A percentile compares a stretch with the other conserved stretches of the same genome.
Conservation (phyloP, 495 filamentous ascomycete genomes). For the Daldinia bambusicola region DNA sequence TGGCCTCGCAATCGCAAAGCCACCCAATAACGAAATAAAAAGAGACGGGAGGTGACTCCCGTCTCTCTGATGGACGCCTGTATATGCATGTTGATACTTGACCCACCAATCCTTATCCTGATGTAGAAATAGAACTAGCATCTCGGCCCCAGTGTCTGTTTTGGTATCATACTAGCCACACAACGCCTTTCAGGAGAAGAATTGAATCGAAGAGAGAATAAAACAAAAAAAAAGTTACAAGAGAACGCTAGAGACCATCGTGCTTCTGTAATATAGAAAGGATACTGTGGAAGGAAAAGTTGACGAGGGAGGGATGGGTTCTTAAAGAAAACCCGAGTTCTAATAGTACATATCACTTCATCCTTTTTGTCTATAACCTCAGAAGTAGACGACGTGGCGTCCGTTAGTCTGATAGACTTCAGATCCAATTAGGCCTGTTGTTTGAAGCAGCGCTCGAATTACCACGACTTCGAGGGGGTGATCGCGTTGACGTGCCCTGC, state of each 20-base stretch:
- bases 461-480: constrained; percentile 29
- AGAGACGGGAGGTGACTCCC: constrained; percentile 37
- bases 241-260: constrained; percentile 25
- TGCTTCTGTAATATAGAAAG: constrained; percentile 24
- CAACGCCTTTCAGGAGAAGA: constrained; percentile 38
- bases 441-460: constrained; percentile 35
- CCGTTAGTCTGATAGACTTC: constrained; percentile 12
- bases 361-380: constrained; percentile 38
- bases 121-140: constrained; percentile 35
- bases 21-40: constrained; percentile 33
- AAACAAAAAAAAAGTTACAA: constrained; percentile 11
- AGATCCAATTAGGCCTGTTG: constrained; percentile 44
- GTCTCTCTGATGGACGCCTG: constrained; percentile 47
- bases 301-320: constrained; percentile 22
- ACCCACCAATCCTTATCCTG: constrained; percentile 33
- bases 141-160: constrained; percentile 39
- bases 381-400: constrained; percentile 2
- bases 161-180: constrained; percentile 42
- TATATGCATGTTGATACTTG: constrained; percentile 42
- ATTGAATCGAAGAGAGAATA: constrained; percentile 25
- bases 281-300: constrained; percentile 36
- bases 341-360: constrained; percentile 36
- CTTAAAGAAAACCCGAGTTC: constrained; percentile 28
- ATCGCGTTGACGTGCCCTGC: constrained; percentile 9
- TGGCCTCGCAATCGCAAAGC: constrained; percentile 24